A percentile compares a stretch with the other conserved stretches of the same genome.
These are phyloP conservation scores for Gossypium mustelinum DNA, from an alignment of 345 rosid species.

Conservation along the genomic window DNA sequence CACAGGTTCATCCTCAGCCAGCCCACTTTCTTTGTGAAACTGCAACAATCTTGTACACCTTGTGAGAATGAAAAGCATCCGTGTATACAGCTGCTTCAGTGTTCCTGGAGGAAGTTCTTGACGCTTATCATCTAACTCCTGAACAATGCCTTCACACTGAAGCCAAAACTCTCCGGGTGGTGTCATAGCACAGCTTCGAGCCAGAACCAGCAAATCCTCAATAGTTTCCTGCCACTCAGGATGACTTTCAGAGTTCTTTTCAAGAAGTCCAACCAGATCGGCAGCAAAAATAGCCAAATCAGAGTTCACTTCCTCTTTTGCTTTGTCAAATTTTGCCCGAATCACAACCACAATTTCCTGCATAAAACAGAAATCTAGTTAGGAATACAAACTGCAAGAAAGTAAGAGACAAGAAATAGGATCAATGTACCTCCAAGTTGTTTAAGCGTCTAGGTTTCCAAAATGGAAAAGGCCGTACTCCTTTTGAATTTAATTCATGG, in stretches of 20 bases:
- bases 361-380: slow-evolving; percentile 18
- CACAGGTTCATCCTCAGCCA: slow-evolving; percentile 70
- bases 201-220: slow-evolving; percentile 90
- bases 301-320: slow-evolving; percentile 98
- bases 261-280: slow-evolving; percentile 93
- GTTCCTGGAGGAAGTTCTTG: slow-evolving; percentile 93
- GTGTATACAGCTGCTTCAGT: slow-evolving; percentile 90
- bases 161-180: slow-evolving; percentile 98
- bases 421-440: slow-evolving; percentile 67
- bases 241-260: slow-evolving; percentile 92
- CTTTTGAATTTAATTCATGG: slow-evolving; percentile 97
- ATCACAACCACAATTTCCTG: slow-evolving; percentile 87
- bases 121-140: slow-evolving; percentile 95
- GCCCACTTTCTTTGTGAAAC: slow-evolving; percentile 96
- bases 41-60: slow-evolving; percentile 96
- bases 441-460: slow-evolving; percentile 88
- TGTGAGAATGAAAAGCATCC: slow-evolving; percentile 97
- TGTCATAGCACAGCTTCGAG: slow-evolving; percentile 95
- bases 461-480: slow-evolving; percentile 94
- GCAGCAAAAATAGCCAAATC: slow-evolving; percentile 97
- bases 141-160: slow-evolving; percentile 98
- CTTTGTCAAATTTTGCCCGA: slow-evolving; percentile 90
- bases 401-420: slow-evolving; percentile 6
- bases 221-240: slow-evolving; percentile 96
- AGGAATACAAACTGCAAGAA: slow-evolving; percentile 15